Percentiles rank a stretch among this genome's conserved stretches.
Evolutionary conservation across 768 basidiomycete genomes (phyloP).

Genomic region (Pisolithus sp.): DNA sequence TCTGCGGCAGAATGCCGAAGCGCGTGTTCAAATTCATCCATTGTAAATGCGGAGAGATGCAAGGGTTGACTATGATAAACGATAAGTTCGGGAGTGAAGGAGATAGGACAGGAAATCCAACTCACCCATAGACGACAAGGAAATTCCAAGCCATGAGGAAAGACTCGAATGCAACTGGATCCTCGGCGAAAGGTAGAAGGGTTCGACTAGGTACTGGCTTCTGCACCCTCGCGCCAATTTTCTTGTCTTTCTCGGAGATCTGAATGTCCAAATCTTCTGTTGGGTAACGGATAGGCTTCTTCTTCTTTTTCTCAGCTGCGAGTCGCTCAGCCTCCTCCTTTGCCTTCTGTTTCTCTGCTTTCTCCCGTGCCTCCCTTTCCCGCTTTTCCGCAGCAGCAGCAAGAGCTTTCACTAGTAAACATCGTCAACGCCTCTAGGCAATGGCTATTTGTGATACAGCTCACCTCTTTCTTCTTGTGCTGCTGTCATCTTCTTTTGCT

Average conservation of each 20-base stretch:
- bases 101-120: conserved; percentile 12
- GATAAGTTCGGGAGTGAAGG: not conserved
- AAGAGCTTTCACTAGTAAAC: conserved; percentile 22
- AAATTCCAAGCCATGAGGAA: conserved; percentile 95
- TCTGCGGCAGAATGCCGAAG: conserved; percentile 70
- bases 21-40: conserved; percentile 90
- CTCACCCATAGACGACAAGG: conserved; percentile 87
- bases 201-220: conserved; percentile 59
- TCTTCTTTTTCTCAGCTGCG: conserved; percentile 78
- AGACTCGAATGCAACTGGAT: conserved; percentile 63
- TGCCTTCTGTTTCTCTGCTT: conserved; percentile 55
- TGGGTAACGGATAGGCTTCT: conserved; percentile 86
- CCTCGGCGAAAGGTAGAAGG: conserved; percentile 63
- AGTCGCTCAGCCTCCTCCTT: conserved; percentile 69
- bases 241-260: conserved; percentile 76
- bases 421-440: conserved; percentile 5
- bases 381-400: conserved; percentile 48
- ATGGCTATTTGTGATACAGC: conserved; percentile 1
- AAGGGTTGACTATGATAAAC: conserved; percentile 63
- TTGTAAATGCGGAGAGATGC: conserved; percentile 77
- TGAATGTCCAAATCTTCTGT: conserved; percentile 87
- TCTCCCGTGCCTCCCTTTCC: conserved; percentile 65
- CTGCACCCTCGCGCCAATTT: conserved; percentile 62
- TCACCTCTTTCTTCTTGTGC: conserved; percentile 73
- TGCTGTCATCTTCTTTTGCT: conserved; percentile 70